These are phyloP conservation scores for Backusella parvicylindrica DNA, from an alignment of 192 early-diverging fungal species.

Conservation along the genomic window DNA sequence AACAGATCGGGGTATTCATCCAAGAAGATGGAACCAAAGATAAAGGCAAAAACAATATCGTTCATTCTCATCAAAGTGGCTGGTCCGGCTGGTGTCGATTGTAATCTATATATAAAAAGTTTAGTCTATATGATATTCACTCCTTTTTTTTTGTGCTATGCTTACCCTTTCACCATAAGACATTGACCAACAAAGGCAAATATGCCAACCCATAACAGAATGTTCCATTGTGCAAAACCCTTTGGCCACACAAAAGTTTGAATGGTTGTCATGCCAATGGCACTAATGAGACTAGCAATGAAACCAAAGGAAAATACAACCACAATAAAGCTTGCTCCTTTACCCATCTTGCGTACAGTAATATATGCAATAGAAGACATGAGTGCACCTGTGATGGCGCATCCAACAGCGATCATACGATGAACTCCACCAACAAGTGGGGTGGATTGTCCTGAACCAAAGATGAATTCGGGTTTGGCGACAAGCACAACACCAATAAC, in stretches of 20 bases:
- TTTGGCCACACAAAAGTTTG: constrained; percentile 41
- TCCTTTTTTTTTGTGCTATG: background rate
- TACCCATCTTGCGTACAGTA: constrained; percentile 68
- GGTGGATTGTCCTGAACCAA: background rate
- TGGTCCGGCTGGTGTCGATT: constrained; percentile 66
- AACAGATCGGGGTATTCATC: constrained; percentile 57
- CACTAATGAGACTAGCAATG: constrained; percentile 47
- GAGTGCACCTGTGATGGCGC: constrained; percentile 55
- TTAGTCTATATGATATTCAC: background rate
- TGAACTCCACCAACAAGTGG: background rate
- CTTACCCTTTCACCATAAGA: constrained; percentile 65
- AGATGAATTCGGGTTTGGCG: constrained; percentile 50
- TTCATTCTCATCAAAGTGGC: constrained; percentile 74
- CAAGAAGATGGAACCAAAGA: constrained; percentile 68
- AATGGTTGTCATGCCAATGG: constrained; percentile 36
- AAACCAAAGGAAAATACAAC: constrained; percentile 76
- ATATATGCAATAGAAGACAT: constrained; percentile 63
- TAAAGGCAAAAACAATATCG: constrained; percentile 77
- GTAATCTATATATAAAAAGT: constrained; percentile 42
- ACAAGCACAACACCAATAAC: constrained; percentile 63
- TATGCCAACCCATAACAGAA: constrained; percentile 46
- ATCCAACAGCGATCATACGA: constrained; percentile 36
- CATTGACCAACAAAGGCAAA: constrained; percentile 68
- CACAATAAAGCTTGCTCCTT: constrained; percentile 67
- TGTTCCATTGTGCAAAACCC: constrained; percentile 43